Evolutionary conservation across 345 rosid genomes (phyloP).

Genomic region (Dipteronia dyeriana): DNA sequence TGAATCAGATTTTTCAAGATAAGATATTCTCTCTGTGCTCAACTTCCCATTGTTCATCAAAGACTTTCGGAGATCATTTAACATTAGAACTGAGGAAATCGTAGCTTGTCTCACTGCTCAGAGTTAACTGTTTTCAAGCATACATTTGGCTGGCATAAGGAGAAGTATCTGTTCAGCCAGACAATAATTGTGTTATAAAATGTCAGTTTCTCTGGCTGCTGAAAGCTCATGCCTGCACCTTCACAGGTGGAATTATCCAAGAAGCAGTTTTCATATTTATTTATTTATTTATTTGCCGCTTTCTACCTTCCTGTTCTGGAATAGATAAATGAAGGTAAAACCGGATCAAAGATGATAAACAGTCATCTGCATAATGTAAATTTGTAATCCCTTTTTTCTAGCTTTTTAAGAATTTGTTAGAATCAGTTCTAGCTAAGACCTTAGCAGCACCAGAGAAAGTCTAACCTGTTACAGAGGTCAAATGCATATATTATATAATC

Average conservation of each 20-base stretch:
- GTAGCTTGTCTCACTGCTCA: not conserved
- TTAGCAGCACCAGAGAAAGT: not conserved
- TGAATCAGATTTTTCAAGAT: not conserved
- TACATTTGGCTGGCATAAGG: not conserved
- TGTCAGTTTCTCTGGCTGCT: slow-evolving; percentile 1
- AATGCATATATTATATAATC: not conserved
- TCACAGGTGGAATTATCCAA: not conserved
- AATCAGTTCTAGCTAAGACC: not conserved
- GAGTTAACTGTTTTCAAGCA: slow-evolving; percentile 1
- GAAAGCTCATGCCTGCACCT: not conserved
- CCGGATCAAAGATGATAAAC: not conserved
- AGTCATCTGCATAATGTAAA: not conserved
- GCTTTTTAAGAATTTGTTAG: not conserved
- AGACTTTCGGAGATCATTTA: not conserved
- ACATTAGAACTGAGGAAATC: not conserved
- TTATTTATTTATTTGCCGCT: not conserved
- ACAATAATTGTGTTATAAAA: not conserved
- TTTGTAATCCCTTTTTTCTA: not conserved
- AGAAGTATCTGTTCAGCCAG: not conserved
- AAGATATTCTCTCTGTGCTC: not conserved
- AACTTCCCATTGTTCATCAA: not conserved
- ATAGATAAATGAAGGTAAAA: not conserved
- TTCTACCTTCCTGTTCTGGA: not conserved
- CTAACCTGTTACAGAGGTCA: not conserved
- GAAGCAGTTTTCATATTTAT: not conserved